phyloP scores from a whole-genome alignment of 2,329 filamentous ascomycete genomes.

The Phyllosticta capitalensis region DNA sequence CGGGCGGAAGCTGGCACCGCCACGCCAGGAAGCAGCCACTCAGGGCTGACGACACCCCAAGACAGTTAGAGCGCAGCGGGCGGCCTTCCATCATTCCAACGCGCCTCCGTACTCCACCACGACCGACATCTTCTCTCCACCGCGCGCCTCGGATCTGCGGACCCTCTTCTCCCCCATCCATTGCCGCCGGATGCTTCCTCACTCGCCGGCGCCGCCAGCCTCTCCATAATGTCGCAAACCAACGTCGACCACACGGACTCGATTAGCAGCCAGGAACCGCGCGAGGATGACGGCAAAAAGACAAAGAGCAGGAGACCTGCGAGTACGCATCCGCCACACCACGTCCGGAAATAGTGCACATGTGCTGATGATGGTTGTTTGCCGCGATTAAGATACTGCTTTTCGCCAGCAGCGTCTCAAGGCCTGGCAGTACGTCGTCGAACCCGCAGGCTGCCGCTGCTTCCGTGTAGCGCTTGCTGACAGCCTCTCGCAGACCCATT shows the following conservation, averaged over 20 bases:
- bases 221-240: slow-evolving; percentile 36
- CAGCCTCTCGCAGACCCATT: slow-evolving; percentile 60
- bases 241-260: slow-evolving; percentile 34
- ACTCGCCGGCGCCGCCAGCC: not conserved
- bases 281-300: slow-evolving; percentile 42
- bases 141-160: not conserved
- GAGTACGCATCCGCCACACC: slow-evolving; percentile 47
- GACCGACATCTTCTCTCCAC: not conserved
- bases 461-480: slow-evolving; percentile 25
- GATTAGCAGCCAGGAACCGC: slow-evolving; percentile 34
- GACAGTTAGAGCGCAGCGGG: not conserved
- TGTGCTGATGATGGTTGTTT: slow-evolving; percentile 15
- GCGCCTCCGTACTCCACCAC: slow-evolving; percentile 2
- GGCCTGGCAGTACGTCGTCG: slow-evolving; percentile 80
- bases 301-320: slow-evolving; percentile 85
- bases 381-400: slow-evolving; percentile 62
- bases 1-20: not conserved
- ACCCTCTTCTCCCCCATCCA: not conserved
- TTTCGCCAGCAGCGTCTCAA: slow-evolving; percentile 95
- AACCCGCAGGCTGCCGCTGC: slow-evolving; percentile 9
- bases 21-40: not conserved
- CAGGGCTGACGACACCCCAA: slow-evolving; percentile 5
- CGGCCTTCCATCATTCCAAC: slow-evolving; percentile 3
- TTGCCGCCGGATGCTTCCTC: slow-evolving; percentile 4
- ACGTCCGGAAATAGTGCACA: not conserved